phyloP scores from a whole-genome alignment of 495 filamentous ascomycete species.

The Xylaria palmicola region DNA sequence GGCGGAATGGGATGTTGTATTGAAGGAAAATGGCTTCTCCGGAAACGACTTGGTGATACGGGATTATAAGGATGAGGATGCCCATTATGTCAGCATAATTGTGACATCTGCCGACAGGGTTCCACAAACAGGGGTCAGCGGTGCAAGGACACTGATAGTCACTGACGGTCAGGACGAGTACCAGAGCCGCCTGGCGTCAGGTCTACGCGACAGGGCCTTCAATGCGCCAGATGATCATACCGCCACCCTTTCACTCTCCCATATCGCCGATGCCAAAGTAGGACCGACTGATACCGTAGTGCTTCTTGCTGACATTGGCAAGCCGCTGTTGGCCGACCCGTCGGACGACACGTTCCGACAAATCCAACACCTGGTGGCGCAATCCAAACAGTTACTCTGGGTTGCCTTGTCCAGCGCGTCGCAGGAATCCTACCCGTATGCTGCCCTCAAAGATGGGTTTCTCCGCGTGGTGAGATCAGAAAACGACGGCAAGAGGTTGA shows the following conservation, averaged over 20 bases:
- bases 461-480: slow-evolving; percentile 21
- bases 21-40: neutral
- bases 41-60: neutral
- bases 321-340: slow-evolving; percentile 32
- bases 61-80: neutral
- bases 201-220: slow-evolving; percentile 35
- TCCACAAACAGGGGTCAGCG: slow-evolving; percentile 29
- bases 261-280: neutral
- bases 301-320: slow-evolving; percentile 45
- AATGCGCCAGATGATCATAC: slow-evolving; percentile 34
- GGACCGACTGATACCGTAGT: slow-evolving; percentile 25
- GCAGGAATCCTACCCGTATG: neutral
- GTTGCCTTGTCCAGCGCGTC: neutral
- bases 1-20: neutral
- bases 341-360: slow-evolving; percentile 9
- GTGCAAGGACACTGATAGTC: slow-evolving; percentile 30
- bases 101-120: slow-evolving; percentile 8
- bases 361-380: slow-evolving; percentile 32
- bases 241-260: slow-evolving; percentile 14
- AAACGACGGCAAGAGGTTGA: slow-evolving; percentile 11
- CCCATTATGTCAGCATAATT: neutral
- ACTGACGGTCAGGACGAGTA: slow-evolving; percentile 6
- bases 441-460: slow-evolving; percentile 15
- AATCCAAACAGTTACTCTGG: slow-evolving; percentile 21
- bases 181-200: no score